Percentiles rank a stretch among this genome's conserved stretches.
Evolutionary conservation across 108 stramenopile genomes (phyloP).

Genomic region (Schizochytrium sp.): DNA sequence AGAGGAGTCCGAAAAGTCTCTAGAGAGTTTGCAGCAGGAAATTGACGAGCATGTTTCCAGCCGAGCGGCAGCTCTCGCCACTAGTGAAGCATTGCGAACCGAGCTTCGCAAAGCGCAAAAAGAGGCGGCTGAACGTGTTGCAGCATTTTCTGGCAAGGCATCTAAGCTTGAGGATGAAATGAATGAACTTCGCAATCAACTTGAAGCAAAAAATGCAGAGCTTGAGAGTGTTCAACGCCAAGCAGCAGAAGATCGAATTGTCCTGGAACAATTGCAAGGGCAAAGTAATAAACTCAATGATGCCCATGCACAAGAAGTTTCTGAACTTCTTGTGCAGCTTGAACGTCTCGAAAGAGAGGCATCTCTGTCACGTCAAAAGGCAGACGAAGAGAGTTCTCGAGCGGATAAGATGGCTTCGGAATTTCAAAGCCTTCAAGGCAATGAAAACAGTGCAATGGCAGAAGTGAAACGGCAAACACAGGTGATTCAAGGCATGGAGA

Average conservation of each 20-base stretch:
- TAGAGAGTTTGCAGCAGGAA: conserved; percentile 12
- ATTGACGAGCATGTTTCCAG: conserved; percentile 54
- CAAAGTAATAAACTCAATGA: not conserved
- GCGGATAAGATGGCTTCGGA: not conserved
- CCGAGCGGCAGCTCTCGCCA: not conserved
- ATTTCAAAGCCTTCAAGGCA: not conserved
- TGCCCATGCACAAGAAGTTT: conserved; percentile 17
- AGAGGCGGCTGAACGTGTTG: conserved; percentile 28
- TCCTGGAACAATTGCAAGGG: not conserved
- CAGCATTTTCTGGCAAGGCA: conserved; percentile 15
- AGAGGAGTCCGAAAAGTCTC: conserved; percentile 4
- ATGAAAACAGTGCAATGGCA: not conserved
- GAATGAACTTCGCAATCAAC: not conserved
- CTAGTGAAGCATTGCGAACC: conserved; percentile 7
- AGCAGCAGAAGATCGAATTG: not conserved
- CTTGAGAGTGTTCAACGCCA: not conserved
- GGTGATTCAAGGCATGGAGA: conserved; percentile 2
- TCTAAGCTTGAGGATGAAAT: conserved; percentile 37
- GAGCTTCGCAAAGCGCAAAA: conserved; percentile 26
- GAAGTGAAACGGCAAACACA: conserved; percentile 3
- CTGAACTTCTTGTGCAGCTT: not conserved
- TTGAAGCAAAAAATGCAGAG: not conserved
- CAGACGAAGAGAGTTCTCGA: not conserved
- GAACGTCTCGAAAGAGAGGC: not conserved
- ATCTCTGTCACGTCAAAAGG: too few relatives aligned